Percentiles rank a stretch among this genome's conserved stretches.
These are phyloP conservation scores for Ramaria sp. DNA, from an alignment of 768 basidiomycete genomes.

Conservation along the genomic window DNA sequence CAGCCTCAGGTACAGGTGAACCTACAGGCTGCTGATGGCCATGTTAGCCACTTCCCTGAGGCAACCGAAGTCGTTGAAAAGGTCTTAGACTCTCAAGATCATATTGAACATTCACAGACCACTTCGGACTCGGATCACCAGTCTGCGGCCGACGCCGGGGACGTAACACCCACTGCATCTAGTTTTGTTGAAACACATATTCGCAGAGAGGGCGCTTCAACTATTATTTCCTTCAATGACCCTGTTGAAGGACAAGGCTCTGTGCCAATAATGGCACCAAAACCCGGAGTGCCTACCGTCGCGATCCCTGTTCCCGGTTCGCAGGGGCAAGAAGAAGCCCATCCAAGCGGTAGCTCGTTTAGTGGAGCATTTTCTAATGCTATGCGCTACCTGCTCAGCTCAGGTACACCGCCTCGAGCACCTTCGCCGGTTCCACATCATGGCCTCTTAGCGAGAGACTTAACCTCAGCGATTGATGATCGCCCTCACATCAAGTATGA, in stretches of 20 bases:
- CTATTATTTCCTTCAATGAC: conserved; percentile 30
- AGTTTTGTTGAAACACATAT: conserved; percentile 27
- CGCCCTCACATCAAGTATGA: conserved; percentile 78
- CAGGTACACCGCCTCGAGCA: conserved; percentile 19
- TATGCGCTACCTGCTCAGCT: conserved; percentile 45
- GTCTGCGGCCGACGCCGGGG: background rate
- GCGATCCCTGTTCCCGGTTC: background rate
- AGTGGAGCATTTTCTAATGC: conserved; percentile 47
- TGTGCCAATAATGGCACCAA: background rate
- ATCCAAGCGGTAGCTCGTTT: conserved; percentile 13
- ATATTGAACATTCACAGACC: background rate
- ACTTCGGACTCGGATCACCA: background rate
- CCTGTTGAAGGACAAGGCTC: conserved; percentile 12
- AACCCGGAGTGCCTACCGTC: background rate
- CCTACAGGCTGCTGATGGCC: conserved; percentile 39
- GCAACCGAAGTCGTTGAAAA: conserved; percentile 31
- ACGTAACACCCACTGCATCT: conserved; percentile 11
- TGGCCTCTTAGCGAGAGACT: conserved; percentile 30
- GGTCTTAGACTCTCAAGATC: conserved; percentile 20
- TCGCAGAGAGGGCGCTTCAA: conserved; percentile 28
- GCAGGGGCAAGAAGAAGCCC: background rate
- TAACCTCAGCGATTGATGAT: conserved; percentile 40
- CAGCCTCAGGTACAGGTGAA: conserved; percentile 50
- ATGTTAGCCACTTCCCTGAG: conserved; percentile 28
- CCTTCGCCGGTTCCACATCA: conserved; percentile 34